These are phyloP conservation scores for Neofusicoccum sp. DNA, from an alignment of 2,329 filamentous ascomycete species.

Conservation along the genomic window DNA sequence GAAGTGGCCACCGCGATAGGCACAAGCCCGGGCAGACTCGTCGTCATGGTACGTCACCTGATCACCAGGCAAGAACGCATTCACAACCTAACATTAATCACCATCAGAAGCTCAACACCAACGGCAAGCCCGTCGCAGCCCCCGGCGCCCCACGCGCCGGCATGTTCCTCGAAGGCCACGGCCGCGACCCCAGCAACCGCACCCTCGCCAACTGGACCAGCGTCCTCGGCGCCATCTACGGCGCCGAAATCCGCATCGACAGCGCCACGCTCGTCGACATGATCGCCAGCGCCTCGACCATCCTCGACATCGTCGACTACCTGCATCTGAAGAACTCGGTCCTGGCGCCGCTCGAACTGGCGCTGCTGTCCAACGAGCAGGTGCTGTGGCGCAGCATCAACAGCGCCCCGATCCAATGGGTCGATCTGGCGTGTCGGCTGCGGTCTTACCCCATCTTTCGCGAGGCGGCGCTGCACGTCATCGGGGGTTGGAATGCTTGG, in stretches of 20 bases:
- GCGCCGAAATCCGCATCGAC: conserved; percentile 44
- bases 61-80: background rate
- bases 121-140: conserved; percentile 32
- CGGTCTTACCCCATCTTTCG: conserved; percentile 49
- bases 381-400: conserved; percentile 50
- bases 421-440: conserved; percentile 49
- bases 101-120: conserved; percentile 37
- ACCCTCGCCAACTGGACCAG: conserved; percentile 43
- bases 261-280: conserved; percentile 40
- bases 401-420: conserved; percentile 48
- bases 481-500: conserved; percentile 43
- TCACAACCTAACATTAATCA: conserved; percentile 5
- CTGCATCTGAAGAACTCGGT: conserved; percentile 48
- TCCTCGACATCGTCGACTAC: conserved; percentile 51
- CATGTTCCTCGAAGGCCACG: conserved; percentile 26
- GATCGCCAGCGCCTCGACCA: conserved; percentile 43
- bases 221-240: conserved; percentile 53
- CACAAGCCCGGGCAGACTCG: background rate
- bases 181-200: conserved; percentile 23
- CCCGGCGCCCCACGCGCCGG: conserved; percentile 25
- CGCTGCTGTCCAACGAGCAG: conserved; percentile 51
- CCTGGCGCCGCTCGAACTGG: conserved; percentile 49
- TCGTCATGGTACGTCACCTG: background rate
- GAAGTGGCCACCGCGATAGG: conserved; percentile 18
- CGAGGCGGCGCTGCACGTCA: conserved; percentile 49